phyloP scores from a whole-genome alignment of 805 yeast genomes.

The Barnettozyma vustinii region DNA sequence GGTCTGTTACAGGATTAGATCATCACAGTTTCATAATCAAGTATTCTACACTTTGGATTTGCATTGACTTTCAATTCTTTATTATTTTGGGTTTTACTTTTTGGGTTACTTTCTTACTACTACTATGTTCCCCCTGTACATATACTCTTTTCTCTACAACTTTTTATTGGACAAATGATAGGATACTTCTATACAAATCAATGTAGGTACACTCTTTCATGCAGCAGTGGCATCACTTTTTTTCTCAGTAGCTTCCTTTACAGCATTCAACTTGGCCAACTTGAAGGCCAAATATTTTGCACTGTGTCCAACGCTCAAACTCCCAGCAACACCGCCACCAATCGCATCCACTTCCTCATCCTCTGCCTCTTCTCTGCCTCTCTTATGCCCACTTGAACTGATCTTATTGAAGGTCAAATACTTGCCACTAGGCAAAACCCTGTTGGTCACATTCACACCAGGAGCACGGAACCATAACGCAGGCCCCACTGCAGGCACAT shows the following conservation, averaged over 20 bases:
- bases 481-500: slow-evolving; percentile 29
- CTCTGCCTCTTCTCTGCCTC: slow-evolving; percentile 8
- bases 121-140: not conserved
- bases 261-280: slow-evolving; percentile 6
- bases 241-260: not conserved
- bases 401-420: slow-evolving; percentile 13
- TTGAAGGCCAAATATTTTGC: slow-evolving; percentile 69
- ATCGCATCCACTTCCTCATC: slow-evolving; percentile 14
- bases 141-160: not conserved
- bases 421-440: slow-evolving; percentile 27
- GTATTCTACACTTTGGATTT: not conserved
- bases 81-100: not conserved
- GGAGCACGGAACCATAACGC: slow-evolving; percentile 68
- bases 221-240: not conserved
- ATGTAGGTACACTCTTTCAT: not conserved
- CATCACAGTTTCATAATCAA: not conserved
- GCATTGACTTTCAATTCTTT: not conserved
- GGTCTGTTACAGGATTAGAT: slow-evolving; percentile 27
- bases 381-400: slow-evolving; percentile 13
- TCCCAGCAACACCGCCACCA: slow-evolving; percentile 25
- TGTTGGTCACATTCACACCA: slow-evolving; percentile 42
- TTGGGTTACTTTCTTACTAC: not conserved
- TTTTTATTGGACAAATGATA: not conserved
- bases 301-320: slow-evolving; percentile 57
- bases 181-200: not conserved